These are phyloP conservation scores for Auriscalpium vulgare DNA, from an alignment of 768 basidiomycete species.

Conservation along the genomic window DNA sequence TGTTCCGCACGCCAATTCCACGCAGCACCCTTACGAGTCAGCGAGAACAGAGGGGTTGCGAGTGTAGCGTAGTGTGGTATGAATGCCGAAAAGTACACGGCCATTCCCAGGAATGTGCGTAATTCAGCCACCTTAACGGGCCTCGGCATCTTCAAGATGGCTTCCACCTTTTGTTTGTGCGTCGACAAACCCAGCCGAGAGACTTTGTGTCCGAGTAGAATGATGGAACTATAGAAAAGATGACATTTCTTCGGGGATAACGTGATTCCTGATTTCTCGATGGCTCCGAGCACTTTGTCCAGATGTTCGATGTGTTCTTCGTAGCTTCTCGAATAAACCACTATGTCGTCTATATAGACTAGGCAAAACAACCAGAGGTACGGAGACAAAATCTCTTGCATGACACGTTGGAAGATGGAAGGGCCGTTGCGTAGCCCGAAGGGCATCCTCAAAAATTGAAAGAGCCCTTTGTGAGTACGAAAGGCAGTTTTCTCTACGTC, in stretches of 20 bases:
- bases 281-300: slow-evolving; percentile 23
- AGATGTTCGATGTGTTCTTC: slow-evolving; percentile 16
- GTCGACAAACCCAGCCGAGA: slow-evolving; percentile 29
- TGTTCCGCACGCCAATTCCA: slow-evolving; percentile 17
- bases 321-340: slow-evolving; percentile 2
- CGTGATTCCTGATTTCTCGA: slow-evolving; percentile 18
- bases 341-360: slow-evolving; percentile 10
- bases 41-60: slow-evolving; percentile 17
- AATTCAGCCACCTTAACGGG: slow-evolving; percentile 12
- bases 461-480: slow-evolving; percentile 10
- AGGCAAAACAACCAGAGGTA: slow-evolving; percentile 5
- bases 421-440: no score
- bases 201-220: slow-evolving; percentile 33
- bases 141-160: slow-evolving; percentile 21
- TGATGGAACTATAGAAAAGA: slow-evolving; percentile 24
- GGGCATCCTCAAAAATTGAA: no score
- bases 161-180: slow-evolving; percentile 29
- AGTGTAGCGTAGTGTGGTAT: slow-evolving; percentile 20
- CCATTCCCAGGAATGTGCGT: slow-evolving; percentile 21
- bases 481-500: slow-evolving; percentile 31
- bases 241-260: slow-evolving; percentile 29
- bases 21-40: slow-evolving; percentile 14
- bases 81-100: slow-evolving; percentile 19
- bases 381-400: background rate
- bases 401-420: no score